phyloP scores from a whole-genome alignment of 2,329 filamentous ascomycete species.

The Xylariaceae sp. region DNA sequence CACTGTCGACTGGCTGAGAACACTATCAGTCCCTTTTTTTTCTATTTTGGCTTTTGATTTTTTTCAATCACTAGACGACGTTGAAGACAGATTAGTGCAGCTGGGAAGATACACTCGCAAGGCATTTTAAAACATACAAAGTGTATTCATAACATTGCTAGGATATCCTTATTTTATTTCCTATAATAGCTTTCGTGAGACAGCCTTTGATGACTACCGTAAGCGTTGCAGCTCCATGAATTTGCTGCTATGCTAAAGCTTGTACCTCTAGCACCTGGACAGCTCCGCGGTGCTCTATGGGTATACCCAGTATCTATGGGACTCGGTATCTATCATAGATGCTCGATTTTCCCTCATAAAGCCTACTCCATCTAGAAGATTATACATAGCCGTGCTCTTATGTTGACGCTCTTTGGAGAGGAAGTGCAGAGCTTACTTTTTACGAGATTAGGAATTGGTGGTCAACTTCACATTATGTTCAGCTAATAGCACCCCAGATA shows the following conservation, averaged over 20 bases:
- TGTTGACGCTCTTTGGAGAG: background rate
- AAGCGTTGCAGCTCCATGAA: background rate
- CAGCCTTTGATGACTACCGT: too few relatives aligned
- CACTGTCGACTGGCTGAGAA: slow-evolving; percentile 9
- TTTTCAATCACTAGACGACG: background rate
- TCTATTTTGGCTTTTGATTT: background rate
- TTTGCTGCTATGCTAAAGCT: background rate
- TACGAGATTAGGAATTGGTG: too few relatives aligned
- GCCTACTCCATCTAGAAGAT: too few relatives aligned
- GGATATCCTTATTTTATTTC: too few relatives aligned
- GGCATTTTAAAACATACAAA: too few relatives aligned
- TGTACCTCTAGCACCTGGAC: background rate
- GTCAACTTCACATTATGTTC: background rate
- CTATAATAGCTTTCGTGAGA: too few relatives aligned
- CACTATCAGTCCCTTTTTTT: too few relatives aligned
- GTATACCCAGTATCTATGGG: slow-evolving; percentile 11
- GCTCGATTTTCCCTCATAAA: background rate
- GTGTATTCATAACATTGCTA: too few relatives aligned
- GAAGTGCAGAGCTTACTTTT: too few relatives aligned
- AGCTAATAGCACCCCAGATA: slow-evolving; percentile 2
- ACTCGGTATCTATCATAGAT: slow-evolving; percentile 9
- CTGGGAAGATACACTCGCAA: too few relatives aligned
- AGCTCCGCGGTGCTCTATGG: slow-evolving; percentile 1
- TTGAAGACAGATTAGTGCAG: too few relatives aligned
- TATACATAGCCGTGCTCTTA: background rate